Evolutionary conservation across 2,329 filamentous ascomycete species (phyloP).

Genomic region (Periglandula ipomoeae): DNA sequence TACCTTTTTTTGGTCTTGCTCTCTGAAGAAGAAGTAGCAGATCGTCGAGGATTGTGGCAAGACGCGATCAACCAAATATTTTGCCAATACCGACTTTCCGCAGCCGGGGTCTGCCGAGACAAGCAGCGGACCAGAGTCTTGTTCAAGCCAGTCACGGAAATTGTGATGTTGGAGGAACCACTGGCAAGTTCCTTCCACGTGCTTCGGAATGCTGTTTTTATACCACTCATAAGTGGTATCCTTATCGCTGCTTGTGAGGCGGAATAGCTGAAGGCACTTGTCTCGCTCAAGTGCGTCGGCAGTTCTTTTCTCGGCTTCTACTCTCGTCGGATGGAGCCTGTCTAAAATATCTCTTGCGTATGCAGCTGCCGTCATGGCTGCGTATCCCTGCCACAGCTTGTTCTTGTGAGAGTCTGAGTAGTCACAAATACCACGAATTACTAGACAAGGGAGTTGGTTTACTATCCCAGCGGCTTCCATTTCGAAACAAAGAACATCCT

Average conservation of each 20-base stretch:
- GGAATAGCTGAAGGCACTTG: too few species aligned
- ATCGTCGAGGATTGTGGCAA: too few species aligned
- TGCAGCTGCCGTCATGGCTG: constrained; percentile 20
- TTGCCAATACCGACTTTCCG: too few species aligned
- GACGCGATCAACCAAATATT: too few species aligned
- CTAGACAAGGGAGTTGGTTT: constrained; percentile 20
- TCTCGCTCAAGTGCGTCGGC: too few species aligned
- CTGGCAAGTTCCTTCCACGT: constrained; percentile 18
- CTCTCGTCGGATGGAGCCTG: too few species aligned
- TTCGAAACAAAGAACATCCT: constrained; percentile 12
- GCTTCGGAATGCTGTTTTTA: constrained; percentile 12
- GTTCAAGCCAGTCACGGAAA: constrained; percentile 20
- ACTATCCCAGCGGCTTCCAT: constrained; percentile 23
- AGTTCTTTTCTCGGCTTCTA: too few species aligned
- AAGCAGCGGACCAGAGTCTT: constrained; percentile 20
- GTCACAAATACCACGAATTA: constrained; percentile 26
- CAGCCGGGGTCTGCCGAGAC: constrained; percentile 30
- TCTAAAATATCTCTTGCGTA: constrained; percentile 19
- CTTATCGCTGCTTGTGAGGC: constrained; percentile 3
- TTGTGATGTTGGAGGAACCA: constrained; percentile 23
- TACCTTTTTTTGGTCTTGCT: too few species aligned
- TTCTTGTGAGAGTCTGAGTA: constrained; percentile 26
- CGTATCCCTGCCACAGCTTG: constrained; percentile 21
- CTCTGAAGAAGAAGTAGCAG: too few species aligned
- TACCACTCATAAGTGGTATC: constrained; percentile 20